Conservation (phyloP, 2,329 filamentous ascomycete genomes). For the Dactylellina leptospora region DNA sequence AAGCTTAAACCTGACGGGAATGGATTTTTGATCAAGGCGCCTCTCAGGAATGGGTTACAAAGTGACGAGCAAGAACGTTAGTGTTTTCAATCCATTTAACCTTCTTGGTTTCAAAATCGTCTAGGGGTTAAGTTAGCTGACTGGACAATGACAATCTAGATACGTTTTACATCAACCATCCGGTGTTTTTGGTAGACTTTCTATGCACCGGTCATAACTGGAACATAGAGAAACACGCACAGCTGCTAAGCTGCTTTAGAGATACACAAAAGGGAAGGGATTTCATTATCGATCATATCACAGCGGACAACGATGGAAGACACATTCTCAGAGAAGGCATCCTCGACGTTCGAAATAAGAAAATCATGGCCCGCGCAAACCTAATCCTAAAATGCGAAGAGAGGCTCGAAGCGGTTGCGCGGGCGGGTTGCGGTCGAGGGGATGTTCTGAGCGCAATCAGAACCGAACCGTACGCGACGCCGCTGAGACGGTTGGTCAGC, state of each 20-base stretch:
- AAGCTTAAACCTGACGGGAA: background rate
- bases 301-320: background rate
- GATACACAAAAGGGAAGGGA: background rate
- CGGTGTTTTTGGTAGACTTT: slow-evolving; percentile 3
- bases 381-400: background rate
- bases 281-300: background rate
- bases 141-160: background rate
- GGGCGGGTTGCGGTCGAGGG: background rate
- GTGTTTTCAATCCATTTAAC: too few relatives aligned
- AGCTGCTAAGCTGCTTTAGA: slow-evolving; percentile 8
- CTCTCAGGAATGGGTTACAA: background rate
- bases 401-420: background rate
- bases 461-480: slow-evolving; percentile 6
- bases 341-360: background rate
- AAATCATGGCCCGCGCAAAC: background rate
- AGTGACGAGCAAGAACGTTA: background rate
- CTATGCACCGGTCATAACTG: background rate
- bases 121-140: too few relatives aligned
- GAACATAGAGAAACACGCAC: slow-evolving; percentile 7
- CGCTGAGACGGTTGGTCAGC: slow-evolving; percentile 9
- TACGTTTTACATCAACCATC: background rate
- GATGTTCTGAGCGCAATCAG: background rate
- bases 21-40: background rate
- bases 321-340: background rate
- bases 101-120: too few relatives aligned